These are phyloP conservation scores for Omphalea diandra DNA, from an alignment of 441 rosid genomes.

Conservation along the genomic window DNA sequence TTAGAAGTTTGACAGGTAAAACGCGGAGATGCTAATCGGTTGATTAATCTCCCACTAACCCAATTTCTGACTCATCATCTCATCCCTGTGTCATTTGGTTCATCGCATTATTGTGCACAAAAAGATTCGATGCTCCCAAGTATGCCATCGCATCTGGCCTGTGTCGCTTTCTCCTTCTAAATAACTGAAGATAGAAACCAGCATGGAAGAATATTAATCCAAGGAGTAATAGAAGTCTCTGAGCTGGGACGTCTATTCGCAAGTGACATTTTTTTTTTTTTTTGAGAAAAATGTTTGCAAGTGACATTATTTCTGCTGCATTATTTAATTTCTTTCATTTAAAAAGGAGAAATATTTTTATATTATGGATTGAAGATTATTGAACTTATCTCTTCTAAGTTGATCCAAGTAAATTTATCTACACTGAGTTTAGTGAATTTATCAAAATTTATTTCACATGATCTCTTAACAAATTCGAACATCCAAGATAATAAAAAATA, in stretches of 20 bases:
- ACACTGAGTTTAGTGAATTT: no score
- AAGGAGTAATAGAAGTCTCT: not conserved
- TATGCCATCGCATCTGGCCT: not conserved
- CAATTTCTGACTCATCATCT: not conserved
- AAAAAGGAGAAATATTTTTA: no score
- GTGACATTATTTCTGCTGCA: no score
- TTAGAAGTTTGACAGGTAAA: constrained; percentile 23
- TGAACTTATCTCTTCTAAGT: no score
- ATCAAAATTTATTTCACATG: no score
- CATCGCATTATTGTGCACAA: not conserved
- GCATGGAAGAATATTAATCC: not conserved
- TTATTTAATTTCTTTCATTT: no score
- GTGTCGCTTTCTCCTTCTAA: not conserved
- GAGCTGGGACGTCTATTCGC: not conserved
- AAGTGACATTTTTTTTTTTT: not conserved
- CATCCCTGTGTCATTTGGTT: no score
- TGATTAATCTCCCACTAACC: not conserved
- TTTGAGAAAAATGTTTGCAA: no score
- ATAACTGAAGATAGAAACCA: not conserved
- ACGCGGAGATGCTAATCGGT: not conserved
- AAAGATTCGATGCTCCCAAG: not conserved
- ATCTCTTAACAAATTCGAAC: no score
- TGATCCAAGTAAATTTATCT: no score
- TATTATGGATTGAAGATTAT: no score
- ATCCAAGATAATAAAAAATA: no score